A percentile compares a stretch with the other conserved stretches of the same genome.
Evolutionary conservation across 768 basidiomycete species (phyloP).

Genomic region (Termitomyces sp.): DNA sequence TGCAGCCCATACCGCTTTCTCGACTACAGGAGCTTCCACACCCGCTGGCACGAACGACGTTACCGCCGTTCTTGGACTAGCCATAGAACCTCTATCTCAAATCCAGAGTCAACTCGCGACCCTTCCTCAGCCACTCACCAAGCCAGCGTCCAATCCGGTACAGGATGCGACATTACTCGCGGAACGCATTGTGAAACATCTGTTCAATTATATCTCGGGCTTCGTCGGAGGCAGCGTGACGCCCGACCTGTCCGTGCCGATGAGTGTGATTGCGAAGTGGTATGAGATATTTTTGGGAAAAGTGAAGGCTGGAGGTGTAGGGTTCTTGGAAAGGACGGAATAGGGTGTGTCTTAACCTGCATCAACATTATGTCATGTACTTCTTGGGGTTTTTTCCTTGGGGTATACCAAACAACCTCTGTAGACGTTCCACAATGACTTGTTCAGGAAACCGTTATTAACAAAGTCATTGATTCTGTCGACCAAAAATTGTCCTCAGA

Average conservation of each 20-base stretch:
- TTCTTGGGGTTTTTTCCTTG: not conserved
- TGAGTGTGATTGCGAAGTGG: conserved; percentile 64
- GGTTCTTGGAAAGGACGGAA: conserved; percentile 7
- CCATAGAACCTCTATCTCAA: conserved; percentile 71
- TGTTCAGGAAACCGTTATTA: too few relatives aligned
- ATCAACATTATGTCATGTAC: not conserved
- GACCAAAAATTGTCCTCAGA: too few relatives aligned
- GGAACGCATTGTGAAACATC: conserved; percentile 67
- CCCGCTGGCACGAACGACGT: conserved; percentile 42
- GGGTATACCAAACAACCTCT: too few relatives aligned
- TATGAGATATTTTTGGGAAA: conserved; percentile 66
- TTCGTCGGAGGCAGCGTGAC: conserved; percentile 48
- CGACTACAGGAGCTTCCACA: conserved; percentile 19
- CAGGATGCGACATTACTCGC: conserved; percentile 55
- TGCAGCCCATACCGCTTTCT: conserved; percentile 36
- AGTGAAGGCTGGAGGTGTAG: conserved; percentile 38
- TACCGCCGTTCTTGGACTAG: conserved; percentile 70
- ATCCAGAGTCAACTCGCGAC: conserved; percentile 56
- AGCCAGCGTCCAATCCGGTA: conserved; percentile 18
- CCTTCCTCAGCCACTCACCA: conserved; percentile 32
- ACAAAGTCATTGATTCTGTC: too few relatives aligned
- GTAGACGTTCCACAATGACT: too few relatives aligned
- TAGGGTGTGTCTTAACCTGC: not conserved
- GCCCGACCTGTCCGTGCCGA: conserved; percentile 53
- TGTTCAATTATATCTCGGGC: conserved; percentile 72